A percentile compares a stretch with the other conserved stretches of the same genome.
Evolutionary conservation across 768 basidiomycete genomes (phyloP).

Genomic region (Suillus hirtellus): DNA sequence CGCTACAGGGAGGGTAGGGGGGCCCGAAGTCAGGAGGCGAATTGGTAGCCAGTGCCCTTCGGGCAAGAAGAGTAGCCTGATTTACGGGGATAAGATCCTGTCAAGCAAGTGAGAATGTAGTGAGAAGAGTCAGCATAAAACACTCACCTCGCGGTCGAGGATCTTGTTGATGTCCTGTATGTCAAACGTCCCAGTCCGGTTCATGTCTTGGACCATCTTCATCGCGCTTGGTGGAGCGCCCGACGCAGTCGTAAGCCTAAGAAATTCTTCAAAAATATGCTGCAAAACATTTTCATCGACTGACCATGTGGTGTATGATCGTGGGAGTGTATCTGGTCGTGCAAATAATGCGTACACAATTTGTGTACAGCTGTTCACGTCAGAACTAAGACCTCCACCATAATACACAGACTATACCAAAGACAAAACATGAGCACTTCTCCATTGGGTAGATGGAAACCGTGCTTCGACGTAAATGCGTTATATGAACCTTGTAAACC

Average conservation of each 20-base stretch:
- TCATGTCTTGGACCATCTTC: constrained; percentile 59
- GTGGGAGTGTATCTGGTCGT: constrained; percentile 82
- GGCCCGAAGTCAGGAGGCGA: constrained; percentile 45
- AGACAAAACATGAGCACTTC: constrained; percentile 80
- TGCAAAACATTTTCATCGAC: constrained; percentile 13
- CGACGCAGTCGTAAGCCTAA: constrained; percentile 71
- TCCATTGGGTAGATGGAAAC: constrained; percentile 77
- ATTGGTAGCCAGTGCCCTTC: constrained; percentile 39
- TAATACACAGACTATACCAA: constrained; percentile 43
- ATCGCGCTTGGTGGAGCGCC: constrained; percentile 62
- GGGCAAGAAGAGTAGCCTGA: constrained; percentile 43
- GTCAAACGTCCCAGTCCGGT: constrained; percentile 58
- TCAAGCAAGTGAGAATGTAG: constrained; percentile 12
- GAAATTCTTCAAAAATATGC: neutral
- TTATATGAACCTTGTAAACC: constrained; percentile 92
- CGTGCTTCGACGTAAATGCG: constrained; percentile 63
- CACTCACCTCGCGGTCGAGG: constrained; percentile 47
- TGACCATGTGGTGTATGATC: constrained; percentile 74
- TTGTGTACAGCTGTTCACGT: constrained; percentile 65
- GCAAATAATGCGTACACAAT: constrained; percentile 81
- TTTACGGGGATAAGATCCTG: constrained; percentile 60
- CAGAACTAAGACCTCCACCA: neutral
- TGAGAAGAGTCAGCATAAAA: neutral
- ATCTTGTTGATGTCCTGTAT: constrained; percentile 57
- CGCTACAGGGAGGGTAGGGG: constrained; percentile 59